phyloP scores from a whole-genome alignment of 2,329 filamentous ascomycete genomes.

The Sclerotinia nivalis region DNA sequence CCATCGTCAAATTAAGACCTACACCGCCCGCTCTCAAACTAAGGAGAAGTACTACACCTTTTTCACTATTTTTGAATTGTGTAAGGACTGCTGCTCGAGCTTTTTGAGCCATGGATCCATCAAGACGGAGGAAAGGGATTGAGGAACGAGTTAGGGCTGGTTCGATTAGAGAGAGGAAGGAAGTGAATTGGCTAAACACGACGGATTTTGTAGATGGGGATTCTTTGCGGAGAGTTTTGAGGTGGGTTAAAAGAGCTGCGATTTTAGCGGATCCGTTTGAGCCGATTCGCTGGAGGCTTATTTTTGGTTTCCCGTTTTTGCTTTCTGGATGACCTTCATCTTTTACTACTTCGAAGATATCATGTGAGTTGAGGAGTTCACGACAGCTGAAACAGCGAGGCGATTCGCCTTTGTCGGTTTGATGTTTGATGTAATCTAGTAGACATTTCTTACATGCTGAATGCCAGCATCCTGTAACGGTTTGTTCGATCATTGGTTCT shows the following conservation, averaged over 20 bases:
- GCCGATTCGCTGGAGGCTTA: conserved; percentile 61
- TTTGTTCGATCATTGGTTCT: conserved; percentile 92
- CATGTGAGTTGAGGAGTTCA: conserved; percentile 74
- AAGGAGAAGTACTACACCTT: conserved; percentile 75
- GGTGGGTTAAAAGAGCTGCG: conserved; percentile 71
- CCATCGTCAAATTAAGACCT: conserved; percentile 86
- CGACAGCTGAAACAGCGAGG: conserved; percentile 91
- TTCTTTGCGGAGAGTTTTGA: conserved; percentile 66
- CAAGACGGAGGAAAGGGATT: conserved; percentile 81
- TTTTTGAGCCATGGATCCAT: conserved; percentile 88
- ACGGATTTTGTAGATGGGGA: conserved; percentile 79
- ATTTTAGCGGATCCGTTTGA: conserved; percentile 84
- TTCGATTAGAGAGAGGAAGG: conserved; percentile 88
- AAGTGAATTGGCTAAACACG: conserved; percentile 96
- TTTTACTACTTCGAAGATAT: conserved; percentile 89
- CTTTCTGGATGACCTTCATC: conserved; percentile 63
- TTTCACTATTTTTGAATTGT: conserved; percentile 64
- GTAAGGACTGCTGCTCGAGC: conserved; percentile 74
- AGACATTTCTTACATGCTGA: conserved; percentile 93
- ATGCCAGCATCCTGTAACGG: conserved; percentile 96
- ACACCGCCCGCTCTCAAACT: conserved; percentile 89
- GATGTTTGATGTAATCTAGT: conserved; percentile 85
- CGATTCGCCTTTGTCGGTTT: conserved; percentile 71
- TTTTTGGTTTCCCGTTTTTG: conserved; percentile 50
- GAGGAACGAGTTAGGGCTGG: conserved; percentile 71